Base-by-base conservation (phyloP, 495 filamentous ascomycete genomes). In the Tuber calosporum region DNA sequence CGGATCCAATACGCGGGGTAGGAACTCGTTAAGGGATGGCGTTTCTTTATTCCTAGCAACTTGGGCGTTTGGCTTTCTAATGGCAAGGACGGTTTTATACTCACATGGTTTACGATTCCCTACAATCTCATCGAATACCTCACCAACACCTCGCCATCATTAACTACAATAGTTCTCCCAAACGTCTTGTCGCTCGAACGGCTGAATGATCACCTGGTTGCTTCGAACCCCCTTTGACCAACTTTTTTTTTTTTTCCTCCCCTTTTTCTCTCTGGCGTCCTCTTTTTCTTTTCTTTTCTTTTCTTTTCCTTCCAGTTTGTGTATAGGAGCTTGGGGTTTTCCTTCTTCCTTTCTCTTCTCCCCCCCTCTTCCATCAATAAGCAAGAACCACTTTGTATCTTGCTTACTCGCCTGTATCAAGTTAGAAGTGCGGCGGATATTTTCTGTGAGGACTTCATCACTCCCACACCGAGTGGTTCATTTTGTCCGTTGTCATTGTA, bases 351-450 rank as follows among this genome's bases (percentile, higher is more conserved):
- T 43, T 17, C 19, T 20, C 36, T 7, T 39, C 42, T 19, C 62
- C 26, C 36, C 73, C 43, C 48, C 72, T 13, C 7, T 15, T 53
- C 53, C 45, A 68, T 58, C 22, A n/a, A 40, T 15, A 67, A 58
- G 68, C 53, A 30, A 62, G 26, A 53, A 26, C 22, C 22, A n/a
- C 11, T 38, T 37, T 30, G 69, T 19, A 67, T 71, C 38, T 41
- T 45, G 67, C 45, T 71, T 66, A 42, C 41, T 68, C 39, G 42
- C 74, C 72, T 75, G 75, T 77, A 69, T 66, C 75, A 74, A 74
- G 73, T 62, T 66, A 69, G 13, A 62, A 62, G 30, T 62, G 53
- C 53, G 30, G 53, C 26, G 53, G 53, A 62, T 62, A 62, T 62
- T 62, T 62, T 62, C 26, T 26, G 26, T 30, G 53, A 15, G 53